phyloP scores from a whole-genome alignment of 1,284 basidiomycete genomes.

The Tetrapyrgos nigripes region DNA sequence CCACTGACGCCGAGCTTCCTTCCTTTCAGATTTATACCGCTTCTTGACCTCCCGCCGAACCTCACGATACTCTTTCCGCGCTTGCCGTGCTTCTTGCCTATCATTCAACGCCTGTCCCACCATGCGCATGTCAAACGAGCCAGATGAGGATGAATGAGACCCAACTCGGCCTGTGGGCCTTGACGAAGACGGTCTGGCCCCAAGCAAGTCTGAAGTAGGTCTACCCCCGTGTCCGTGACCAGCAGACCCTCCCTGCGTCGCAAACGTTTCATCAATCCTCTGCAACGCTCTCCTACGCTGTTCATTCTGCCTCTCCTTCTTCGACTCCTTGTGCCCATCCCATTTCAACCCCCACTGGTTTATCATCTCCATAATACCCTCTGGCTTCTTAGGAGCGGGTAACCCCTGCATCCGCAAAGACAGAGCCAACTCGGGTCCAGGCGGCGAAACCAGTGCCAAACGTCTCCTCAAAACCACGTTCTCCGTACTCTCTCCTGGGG shows the following conservation, averaged over 20 bases:
- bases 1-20: not conserved
- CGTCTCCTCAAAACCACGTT: conserved; percentile 5
- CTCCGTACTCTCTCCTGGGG: not conserved
- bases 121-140: not conserved
- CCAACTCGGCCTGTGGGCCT: no score
- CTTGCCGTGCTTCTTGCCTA: not conserved
- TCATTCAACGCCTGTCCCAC: not conserved
- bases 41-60: not conserved
- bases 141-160: not conserved
- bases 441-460: conserved; percentile 14
- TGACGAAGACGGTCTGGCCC: not conserved
- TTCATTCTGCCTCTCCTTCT: conserved; percentile 21
- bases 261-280: conserved; percentile 12
- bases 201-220: not conserved
- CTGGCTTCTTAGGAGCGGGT: conserved; percentile 21
- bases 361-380: conserved; percentile 26
- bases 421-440: conserved; percentile 14
- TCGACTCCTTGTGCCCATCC: conserved; percentile 15
- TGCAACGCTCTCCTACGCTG: conserved; percentile 12
- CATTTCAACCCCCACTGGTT: conserved; percentile 23
- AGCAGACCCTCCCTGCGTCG: not conserved
- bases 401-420: conserved; percentile 18
- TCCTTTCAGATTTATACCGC: not conserved
- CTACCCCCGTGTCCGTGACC: not conserved
- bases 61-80: not conserved